Conservation (phyloP, 139 green algal genomes). For the Ettlia oleoabundans region DNA sequence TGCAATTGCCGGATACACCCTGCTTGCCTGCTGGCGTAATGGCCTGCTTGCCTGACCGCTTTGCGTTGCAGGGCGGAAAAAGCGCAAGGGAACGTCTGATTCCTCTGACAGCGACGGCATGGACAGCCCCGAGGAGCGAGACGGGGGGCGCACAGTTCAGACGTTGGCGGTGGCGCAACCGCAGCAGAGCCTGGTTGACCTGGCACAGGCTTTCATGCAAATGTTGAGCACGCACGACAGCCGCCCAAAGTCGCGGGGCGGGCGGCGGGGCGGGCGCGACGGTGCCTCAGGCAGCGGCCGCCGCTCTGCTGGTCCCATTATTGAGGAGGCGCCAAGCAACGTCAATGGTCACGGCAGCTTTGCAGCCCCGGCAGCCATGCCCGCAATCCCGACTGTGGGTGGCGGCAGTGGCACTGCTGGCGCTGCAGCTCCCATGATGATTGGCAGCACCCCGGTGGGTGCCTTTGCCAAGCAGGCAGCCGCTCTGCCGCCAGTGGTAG, state of each 20-base stretch:
- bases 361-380: neutral
- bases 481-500: neutral
- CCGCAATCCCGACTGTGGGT: neutral
- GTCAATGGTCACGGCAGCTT: neutral
- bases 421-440: neutral
- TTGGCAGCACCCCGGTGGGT: neutral
- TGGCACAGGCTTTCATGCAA: conserved; percentile 46
- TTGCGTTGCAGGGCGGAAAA: conserved; percentile 39
- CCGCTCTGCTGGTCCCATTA: conserved; percentile 12
- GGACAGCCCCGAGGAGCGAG: neutral
- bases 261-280: too few relatives aligned
- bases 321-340: conserved; percentile 13
- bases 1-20: neutral
- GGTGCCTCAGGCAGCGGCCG: too few relatives aligned
- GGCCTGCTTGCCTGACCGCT: too few relatives aligned
- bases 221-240: conserved; percentile 34
- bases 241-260: neutral
- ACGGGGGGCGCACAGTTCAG: neutral
- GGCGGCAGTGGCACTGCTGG: too few relatives aligned
- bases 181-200: conserved; percentile 40
- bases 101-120: conserved; percentile 27
- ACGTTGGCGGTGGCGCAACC: conserved; percentile 23
- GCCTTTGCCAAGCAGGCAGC: neutral
- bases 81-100: conserved; percentile 40
- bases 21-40: too few relatives aligned